Conservation (phyloP, 495 filamentous ascomycete species). For the Ascodesmis nigricans region DNA sequence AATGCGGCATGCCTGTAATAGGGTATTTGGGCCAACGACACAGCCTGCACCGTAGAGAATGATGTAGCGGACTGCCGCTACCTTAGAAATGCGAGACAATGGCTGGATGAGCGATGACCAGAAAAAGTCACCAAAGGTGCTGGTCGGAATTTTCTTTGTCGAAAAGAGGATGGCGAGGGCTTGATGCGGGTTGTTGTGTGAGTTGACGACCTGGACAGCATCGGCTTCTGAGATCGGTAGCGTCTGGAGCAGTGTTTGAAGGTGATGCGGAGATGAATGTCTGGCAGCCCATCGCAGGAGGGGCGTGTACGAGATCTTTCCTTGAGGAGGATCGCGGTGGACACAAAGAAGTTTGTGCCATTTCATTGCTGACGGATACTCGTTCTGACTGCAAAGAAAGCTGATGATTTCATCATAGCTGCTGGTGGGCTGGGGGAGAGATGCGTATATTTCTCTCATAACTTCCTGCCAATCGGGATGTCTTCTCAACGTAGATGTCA, state of each 20-base stretch:
- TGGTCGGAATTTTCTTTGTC: conserved; percentile 5
- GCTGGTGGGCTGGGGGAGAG: conserved; percentile 5
- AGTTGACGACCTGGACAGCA: conserved; percentile 7
- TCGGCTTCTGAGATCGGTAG: conserved; percentile 11
- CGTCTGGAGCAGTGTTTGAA: conserved; percentile 8
- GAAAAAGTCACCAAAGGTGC: conserved; percentile 15
- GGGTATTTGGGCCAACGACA: conserved; percentile 10
- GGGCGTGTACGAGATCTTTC: conserved; percentile 9
- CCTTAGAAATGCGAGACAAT: conserved; percentile 4
- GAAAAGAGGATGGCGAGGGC: conserved; percentile 14
- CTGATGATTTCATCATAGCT: conserved; percentile 11
- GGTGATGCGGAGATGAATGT: conserved; percentile 8
- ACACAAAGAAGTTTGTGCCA: conserved; percentile 17
- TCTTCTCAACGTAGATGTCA: conserved; percentile 3
- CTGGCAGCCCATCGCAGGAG: conserved; percentile 12
- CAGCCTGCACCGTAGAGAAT: conserved; percentile 8
- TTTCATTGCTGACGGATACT: conserved; percentile 9
- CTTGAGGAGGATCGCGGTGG: conserved; percentile 9
- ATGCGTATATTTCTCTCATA: conserved; percentile 10
- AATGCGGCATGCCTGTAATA: conserved; percentile 8
- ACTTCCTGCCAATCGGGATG: conserved; percentile 4
- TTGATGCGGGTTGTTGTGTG: conserved; percentile 11
- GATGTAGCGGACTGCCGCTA: conserved; percentile 14
- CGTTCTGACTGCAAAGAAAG: conserved; percentile 7
- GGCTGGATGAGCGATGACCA: conserved; percentile 8